A percentile compares a stretch with the other conserved stretches of the same genome.
These are phyloP conservation scores for Hypoxylon sp. DNA, from an alignment of 2,329 filamentous ascomycete genomes.

Conservation along the genomic window DNA sequence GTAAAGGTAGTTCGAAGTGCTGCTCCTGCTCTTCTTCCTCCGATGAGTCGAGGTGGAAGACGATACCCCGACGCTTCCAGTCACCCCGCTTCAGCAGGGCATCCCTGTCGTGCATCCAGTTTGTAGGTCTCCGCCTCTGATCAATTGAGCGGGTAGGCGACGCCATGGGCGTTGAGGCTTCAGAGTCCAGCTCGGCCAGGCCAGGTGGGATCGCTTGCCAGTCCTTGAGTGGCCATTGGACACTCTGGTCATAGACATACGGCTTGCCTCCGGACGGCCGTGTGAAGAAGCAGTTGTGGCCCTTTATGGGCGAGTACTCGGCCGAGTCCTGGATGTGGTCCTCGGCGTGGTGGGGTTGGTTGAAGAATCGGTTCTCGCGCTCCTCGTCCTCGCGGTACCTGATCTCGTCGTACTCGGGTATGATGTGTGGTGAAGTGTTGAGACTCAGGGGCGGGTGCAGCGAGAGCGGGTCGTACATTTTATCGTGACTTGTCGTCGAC, in stretches of 20 bases:
- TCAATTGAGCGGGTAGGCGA: conserved; percentile 30
- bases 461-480: conserved; percentile 43
- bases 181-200: conserved; percentile 33
- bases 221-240: conserved; percentile 48
- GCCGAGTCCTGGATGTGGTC: conserved; percentile 39
- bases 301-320: conserved; percentile 43
- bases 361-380: conserved; percentile 40
- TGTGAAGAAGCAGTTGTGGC: conserved; percentile 41
- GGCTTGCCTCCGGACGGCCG: conserved; percentile 34
- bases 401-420: conserved; percentile 41
- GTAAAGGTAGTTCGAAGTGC: conserved; percentile 43
- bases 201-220: conserved; percentile 46
- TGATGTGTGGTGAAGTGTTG: conserved; percentile 44
- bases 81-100: conserved; percentile 45
- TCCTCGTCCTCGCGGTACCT: conserved; percentile 40
- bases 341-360: conserved; percentile 34
- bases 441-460: conserved; percentile 45
- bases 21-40: conserved; percentile 40
- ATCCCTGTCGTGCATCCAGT: conserved; percentile 43
- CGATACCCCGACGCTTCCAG: conserved; percentile 48
- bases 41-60: conserved; percentile 43
- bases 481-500: conserved; percentile 38
- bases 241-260: conserved; percentile 44
- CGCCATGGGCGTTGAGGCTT: conserved; percentile 25
- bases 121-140: conserved; percentile 40